A percentile compares a stretch with the other conserved stretches of the same genome.
Evolutionary conservation across 495 filamentous ascomycete genomes (phyloP).

Genomic region (Pyrenula aspistea): DNA sequence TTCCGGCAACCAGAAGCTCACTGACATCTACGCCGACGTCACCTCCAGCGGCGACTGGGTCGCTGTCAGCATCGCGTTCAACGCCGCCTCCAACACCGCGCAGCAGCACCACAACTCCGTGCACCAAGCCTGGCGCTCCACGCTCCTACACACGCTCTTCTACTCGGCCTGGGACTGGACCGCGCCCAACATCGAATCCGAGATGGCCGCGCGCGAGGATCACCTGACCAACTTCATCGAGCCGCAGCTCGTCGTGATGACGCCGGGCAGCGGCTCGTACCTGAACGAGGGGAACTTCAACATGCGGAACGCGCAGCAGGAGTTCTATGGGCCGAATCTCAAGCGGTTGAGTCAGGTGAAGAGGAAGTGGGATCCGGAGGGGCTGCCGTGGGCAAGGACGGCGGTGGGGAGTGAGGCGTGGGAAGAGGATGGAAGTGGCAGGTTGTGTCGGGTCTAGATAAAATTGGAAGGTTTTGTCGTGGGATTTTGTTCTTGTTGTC

Average conservation of each 20-base stretch:
- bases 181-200: conserved; percentile 24
- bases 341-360: conserved; percentile 24
- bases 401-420: conserved; percentile 53
- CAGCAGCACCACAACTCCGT: conserved; percentile 28
- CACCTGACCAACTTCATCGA: conserved; percentile 27
- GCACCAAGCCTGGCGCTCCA: conserved; percentile 43
- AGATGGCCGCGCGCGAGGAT: conserved; percentile 22
- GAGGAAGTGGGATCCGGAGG: conserved; percentile 38
- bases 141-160: conserved; percentile 24
- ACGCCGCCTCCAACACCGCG: neutral
- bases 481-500: too few relatives aligned
- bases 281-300: conserved; percentile 34
- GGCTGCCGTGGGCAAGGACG: conserved; percentile 44
- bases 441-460: too few relatives aligned
- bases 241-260: conserved; percentile 25
- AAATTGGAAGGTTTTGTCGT: too few relatives aligned
- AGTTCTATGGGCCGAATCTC: conserved; percentile 40
- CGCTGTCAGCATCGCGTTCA: neutral
- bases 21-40: neutral
- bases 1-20: neutral
- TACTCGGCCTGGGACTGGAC: conserved; percentile 14
- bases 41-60: neutral
- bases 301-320: conserved; percentile 36
- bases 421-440: conserved; percentile 20
- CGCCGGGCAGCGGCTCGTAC: conserved; percentile 24